Evolutionary conservation across 805 yeast species (phyloP), one percentile per base, ranked within the genome.

Genomic region (Cyberlindnera lachancei): DNA sequence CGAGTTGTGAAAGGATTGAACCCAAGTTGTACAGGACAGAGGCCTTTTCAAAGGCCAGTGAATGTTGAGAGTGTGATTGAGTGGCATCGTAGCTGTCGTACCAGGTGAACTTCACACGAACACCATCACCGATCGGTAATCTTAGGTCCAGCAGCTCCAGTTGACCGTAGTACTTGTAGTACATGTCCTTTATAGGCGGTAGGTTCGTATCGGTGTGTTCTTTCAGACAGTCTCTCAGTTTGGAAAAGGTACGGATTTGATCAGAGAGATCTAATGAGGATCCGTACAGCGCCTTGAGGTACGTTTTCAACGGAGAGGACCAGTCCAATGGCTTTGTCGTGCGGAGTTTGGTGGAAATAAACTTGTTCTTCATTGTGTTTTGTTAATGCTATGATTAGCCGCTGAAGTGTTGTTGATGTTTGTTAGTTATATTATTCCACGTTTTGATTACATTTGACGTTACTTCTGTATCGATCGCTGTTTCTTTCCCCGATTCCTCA

Each of bases 31-130:
- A 90, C 33, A 92, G 63, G 3, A 80, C 61, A 17, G 82, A 73
- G 0, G 96, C 95, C 58, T 90, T 90, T 50, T 90, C 98, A 51
- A 84, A 87, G 0, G 95, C 86, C 27, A 84, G 48, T 0, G 95
- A 79, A 46, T 71, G 72, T 52, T 88, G 96, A n/a, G 80, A 64
- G 38, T 69, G 69, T 11, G 66, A 58, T 1, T 63, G 57, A 1
- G 61, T 43, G 7, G 61, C 59, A 31, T 64, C 60, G 48, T 77
- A 83, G 5, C 92, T 79, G 51, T 88, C 95, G 42, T 60, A 59
- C 97, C 97, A 90, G 0, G 74, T 66, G 53, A 88, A 90, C 34
- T 70, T 67, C 9, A 80, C 52, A 36, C 67, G 64, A 37, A 78
- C 67, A 9, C 66, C 70, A n/a, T 66, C 71, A 4, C 61, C 56